Conservation (phyloP, 352 stramenopile genomes). For the Thalassiosira delicatula region DNA sequence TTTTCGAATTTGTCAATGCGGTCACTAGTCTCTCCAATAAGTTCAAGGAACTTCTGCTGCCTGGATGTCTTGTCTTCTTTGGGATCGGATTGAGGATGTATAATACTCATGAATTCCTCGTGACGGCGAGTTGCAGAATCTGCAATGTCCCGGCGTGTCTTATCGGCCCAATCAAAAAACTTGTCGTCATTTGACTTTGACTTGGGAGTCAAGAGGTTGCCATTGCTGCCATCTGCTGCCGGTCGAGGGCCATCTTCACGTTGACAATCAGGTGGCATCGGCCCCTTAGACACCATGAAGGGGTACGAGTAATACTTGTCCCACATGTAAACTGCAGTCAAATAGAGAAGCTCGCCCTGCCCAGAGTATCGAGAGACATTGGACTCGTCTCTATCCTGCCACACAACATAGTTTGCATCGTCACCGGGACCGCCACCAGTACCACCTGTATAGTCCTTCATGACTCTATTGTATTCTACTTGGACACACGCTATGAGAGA, state of each 20-base stretch:
- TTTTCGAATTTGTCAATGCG: too few relatives aligned
- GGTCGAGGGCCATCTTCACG: constrained; percentile 1
- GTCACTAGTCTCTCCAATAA: too few relatives aligned
- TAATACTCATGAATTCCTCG: too few relatives aligned
- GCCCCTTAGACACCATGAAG: not conserved
- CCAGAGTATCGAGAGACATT: not conserved
- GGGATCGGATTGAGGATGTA: too few relatives aligned
- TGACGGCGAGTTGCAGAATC: too few relatives aligned
- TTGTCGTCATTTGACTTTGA: too few relatives aligned
- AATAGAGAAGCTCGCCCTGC: not conserved
- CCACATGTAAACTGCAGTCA: constrained; percentile 3
- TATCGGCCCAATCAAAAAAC: too few relatives aligned
- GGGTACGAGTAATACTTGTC: not conserved
- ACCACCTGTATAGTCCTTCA: constrained; percentile 25
- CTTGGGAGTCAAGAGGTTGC: too few relatives aligned
- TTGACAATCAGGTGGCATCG: not conserved
- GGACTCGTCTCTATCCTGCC: not conserved
- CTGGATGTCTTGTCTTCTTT: too few relatives aligned
- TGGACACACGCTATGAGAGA: not conserved
- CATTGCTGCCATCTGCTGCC: too few relatives aligned
- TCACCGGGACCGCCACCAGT: constrained; percentile 35
- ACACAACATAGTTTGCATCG: constrained; percentile 14
- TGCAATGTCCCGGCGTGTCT: too few relatives aligned
- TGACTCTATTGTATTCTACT: constrained; percentile 14
- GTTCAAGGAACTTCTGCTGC: too few relatives aligned